phyloP scores from a whole-genome alignment of 2,329 filamentous ascomycete species.

The Apiospora marii region DNA sequence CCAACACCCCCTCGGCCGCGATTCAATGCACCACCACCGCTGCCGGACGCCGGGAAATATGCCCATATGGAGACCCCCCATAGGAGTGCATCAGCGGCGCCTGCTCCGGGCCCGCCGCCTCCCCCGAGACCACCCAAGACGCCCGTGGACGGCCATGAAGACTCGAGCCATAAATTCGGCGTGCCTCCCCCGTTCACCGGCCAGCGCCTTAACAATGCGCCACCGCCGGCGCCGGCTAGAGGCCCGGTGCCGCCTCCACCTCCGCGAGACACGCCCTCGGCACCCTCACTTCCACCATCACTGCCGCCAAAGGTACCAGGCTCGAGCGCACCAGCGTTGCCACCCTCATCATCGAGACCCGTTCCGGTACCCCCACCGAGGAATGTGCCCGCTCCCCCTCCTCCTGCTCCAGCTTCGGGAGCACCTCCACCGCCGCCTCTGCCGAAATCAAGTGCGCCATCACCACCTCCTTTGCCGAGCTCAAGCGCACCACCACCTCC shows the following conservation, averaged over 20 bases:
- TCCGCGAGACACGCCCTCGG: conserved; percentile 55
- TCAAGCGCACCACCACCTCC: conserved; percentile 30
- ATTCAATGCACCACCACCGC: conserved; percentile 86
- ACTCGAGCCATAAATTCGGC: conserved; percentile 65
- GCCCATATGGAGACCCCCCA: conserved; percentile 63
- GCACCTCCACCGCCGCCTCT: conserved; percentile 39
- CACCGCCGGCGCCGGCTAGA: conserved; percentile 79
- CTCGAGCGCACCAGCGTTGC: conserved; percentile 55
- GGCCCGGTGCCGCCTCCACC: conserved; percentile 77
- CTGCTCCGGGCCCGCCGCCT: conserved; percentile 69
- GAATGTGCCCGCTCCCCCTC: conserved; percentile 55
- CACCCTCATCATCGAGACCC: conserved; percentile 58
- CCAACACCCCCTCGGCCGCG: conserved; percentile 73
- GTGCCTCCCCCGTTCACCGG: conserved; percentile 84
- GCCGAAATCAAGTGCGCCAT: conserved; percentile 25
- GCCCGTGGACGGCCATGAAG: conserved; percentile 68
- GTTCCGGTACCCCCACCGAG: conserved; percentile 59
- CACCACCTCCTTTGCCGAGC: conserved; percentile 33
- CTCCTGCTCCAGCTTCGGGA: conserved; percentile 33
- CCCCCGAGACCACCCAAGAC: conserved; percentile 75
- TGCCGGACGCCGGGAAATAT: conserved; percentile 90
- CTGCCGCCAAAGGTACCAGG: conserved; percentile 58
- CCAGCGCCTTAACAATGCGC: conserved; percentile 63
- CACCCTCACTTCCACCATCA: conserved; percentile 49
- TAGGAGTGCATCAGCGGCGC: conserved; percentile 52